phyloP scores from a whole-genome alignment of 1,139 yeast species.

The Pichia sp. region DNA sequence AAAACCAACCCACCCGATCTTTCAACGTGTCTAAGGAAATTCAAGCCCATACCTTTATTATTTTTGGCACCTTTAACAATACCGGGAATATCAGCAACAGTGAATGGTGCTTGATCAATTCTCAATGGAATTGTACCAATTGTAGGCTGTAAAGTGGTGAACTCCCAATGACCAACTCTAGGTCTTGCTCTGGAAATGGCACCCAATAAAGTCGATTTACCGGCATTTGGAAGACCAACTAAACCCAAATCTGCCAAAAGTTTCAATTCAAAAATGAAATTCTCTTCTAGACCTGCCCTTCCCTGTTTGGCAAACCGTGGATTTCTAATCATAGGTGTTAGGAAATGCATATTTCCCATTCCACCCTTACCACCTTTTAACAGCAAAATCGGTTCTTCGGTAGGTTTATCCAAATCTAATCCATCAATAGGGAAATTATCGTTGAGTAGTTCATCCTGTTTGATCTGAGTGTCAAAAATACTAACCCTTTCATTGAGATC shows the following conservation, averaged over 20 bases:
- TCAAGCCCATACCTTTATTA: conserved; percentile 90
- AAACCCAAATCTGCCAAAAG: conserved; percentile 87
- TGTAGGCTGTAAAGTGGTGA: conserved; percentile 87
- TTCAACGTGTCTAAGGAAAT: conserved; percentile 85
- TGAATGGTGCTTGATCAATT: conserved; percentile 64
- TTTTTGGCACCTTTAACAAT: conserved; percentile 79
- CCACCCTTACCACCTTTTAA: conserved; percentile 90
- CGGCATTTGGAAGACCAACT: conserved; percentile 95
- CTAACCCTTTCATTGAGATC: conserved; percentile 55
- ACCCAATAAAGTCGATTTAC: conserved; percentile 79
- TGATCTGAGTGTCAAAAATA: conserved; percentile 53
- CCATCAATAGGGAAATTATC: conserved; percentile 80
- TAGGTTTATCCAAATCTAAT: conserved; percentile 59
- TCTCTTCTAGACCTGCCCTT: conserved; percentile 55
- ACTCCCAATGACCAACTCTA: conserved; percentile 93
- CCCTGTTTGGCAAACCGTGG: conserved; percentile 86
- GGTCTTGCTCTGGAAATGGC: conserved; percentile 92
- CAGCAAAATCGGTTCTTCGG: conserved; percentile 58
- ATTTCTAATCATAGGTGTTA: conserved; percentile 74
- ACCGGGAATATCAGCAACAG: conserved; percentile 98
- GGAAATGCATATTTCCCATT: conserved; percentile 91
- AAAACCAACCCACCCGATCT: conserved; percentile 85
- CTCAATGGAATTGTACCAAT: conserved; percentile 76
- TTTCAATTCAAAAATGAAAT: conserved; percentile 74
- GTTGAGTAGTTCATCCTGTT: conserved; percentile 47